Base-by-base conservation (phyloP, 352 stramenopile genomes). In the Phytophthora lateralis region DNA sequence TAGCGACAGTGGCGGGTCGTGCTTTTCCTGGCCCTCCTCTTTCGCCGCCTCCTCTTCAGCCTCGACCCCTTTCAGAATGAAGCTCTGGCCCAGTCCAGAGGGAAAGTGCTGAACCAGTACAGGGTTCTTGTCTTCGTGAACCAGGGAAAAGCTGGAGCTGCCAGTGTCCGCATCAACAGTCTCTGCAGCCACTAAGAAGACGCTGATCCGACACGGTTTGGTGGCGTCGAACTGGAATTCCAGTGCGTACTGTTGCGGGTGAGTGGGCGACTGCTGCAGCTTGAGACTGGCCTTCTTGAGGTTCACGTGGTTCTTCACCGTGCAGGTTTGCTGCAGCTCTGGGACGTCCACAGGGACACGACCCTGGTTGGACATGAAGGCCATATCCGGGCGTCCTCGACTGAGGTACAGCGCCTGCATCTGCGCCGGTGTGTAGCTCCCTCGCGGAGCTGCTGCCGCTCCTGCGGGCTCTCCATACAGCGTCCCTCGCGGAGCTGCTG, bases 391-490 rank as follows among this genome's bases (percentile, higher is more conserved):
- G 2, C 87, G 75, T 1, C 84, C 82, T 44, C 78, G 80, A 55
- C 75, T 94, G 59, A 93, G 53, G 60, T 94, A 95, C 49, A 95
- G 69, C 27, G 87, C 85, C 67, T 95, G 85, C 60, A 95, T 80
- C 56, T 93, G 85, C 60, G 80, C 83, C 11, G 80, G 83, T 32
- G 87, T 93, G 80, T 93, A 94, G 56, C 82, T 70, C 24, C 66
- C 63, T 24, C 65, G 79, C 43, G 76, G 64, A 21, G 63, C 72
- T 46, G 68, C 70, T n/a, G 65, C 56, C 2, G 66, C 72, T 5
- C 73, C 75, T 18, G 79, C 66, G 6, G 79, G 77, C 48, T 92
- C 85, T 35, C 82, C 85, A 66, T 94, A 91, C 18, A 92, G 62
- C n/a, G n/a, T 70, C 24, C 66, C 63, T 24, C 65, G 79, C 43